Base-by-base conservation (phyloP, 345 rosid genomes). In the Trapa bicornis region DNA sequence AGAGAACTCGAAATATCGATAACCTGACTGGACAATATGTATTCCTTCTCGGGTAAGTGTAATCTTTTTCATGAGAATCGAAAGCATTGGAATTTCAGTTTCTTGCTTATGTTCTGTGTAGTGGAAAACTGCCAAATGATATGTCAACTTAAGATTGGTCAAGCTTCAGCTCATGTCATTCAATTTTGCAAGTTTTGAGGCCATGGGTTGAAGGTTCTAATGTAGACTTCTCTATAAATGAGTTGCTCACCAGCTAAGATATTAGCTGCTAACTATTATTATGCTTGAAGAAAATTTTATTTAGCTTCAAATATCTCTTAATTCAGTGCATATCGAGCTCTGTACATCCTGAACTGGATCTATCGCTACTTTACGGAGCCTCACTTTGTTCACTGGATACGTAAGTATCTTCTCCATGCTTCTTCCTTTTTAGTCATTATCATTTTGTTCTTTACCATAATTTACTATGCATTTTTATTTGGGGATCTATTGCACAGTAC, bases 21-120 rank as follows among this genome's bases (percentile, higher is more conserved):
- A 90, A 86, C 81, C 75, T 87, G 77, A 90, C 90, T 0, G 94
- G 94, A 5, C 89, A 87, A 74, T 87, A 85, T 47, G 82, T 90
- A 12, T 85, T 90, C 72, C 87, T 90, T 65, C 89, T 90, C 62
- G 94, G 92, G 97, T 87, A 86, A 67, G 29, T n/a, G 29, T 15
- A 3, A n/a, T 52, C 48, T 56, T 67, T 47, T 22, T 33, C 37
- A 39, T 22, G 12, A 37, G 33, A 54, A 65, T 45, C 48, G 60
- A 54, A 54, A 54, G 60, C 10, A 54, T 17, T n/a, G 60, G 35
- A 33, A 22, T 54, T 54, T n/a, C 11, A 8, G 0, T n/a, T 54
- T 54, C 33, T 35, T 54, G 10, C 33, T 58, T 58, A 33, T 58
- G 3, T 56, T 56, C 14, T 57, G 47, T 53, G 13, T 39, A 6